Conservation (phyloP, 73 alveolate species). For the Uronychia binucleata region DNA sequence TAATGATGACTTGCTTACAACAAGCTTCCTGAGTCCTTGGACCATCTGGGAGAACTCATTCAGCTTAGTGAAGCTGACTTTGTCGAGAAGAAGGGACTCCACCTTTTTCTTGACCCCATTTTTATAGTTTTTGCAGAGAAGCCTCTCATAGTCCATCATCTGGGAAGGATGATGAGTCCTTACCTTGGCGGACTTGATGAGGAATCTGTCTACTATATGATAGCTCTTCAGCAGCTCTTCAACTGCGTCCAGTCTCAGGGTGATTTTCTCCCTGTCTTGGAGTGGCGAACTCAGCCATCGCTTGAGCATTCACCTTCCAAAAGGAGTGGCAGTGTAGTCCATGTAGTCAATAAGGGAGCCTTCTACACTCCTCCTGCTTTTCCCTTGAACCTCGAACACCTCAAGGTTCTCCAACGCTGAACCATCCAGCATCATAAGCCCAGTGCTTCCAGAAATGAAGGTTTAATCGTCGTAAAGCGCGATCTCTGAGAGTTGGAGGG, state of each 20-base stretch:
- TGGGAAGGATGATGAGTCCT: not conserved
- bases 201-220: slow-evolving; percentile 48
- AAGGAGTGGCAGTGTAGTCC: slow-evolving; percentile 64
- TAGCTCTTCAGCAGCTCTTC: slow-evolving; percentile 46
- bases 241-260: slow-evolving; percentile 68
- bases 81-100: slow-evolving; percentile 57
- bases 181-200: slow-evolving; percentile 36
- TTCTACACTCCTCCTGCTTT: slow-evolving; percentile 47
- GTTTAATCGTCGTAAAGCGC: not conserved
- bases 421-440: slow-evolving; percentile 73
- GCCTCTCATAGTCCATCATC: slow-evolving; percentile 66
- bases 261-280: slow-evolving; percentile 46
- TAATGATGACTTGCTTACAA: too few relatives aligned
- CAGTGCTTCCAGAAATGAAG: not conserved
- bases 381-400: slow-evolving; percentile 73
- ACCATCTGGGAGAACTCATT: slow-evolving; percentile 61
- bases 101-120: slow-evolving; percentile 64
- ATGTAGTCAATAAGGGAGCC: slow-evolving; percentile 67
- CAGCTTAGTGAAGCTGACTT: slow-evolving; percentile 34
- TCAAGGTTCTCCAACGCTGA: slow-evolving; percentile 87
- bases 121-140: slow-evolving; percentile 63
- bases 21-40: not conserved
- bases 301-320: slow-evolving; percentile 78
- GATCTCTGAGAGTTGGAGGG: slow-evolving; percentile 74
- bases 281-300: slow-evolving; percentile 82